Conservation (phyloP, 208 protist genomes). For the Acanthamoeba castellanii region DNA sequence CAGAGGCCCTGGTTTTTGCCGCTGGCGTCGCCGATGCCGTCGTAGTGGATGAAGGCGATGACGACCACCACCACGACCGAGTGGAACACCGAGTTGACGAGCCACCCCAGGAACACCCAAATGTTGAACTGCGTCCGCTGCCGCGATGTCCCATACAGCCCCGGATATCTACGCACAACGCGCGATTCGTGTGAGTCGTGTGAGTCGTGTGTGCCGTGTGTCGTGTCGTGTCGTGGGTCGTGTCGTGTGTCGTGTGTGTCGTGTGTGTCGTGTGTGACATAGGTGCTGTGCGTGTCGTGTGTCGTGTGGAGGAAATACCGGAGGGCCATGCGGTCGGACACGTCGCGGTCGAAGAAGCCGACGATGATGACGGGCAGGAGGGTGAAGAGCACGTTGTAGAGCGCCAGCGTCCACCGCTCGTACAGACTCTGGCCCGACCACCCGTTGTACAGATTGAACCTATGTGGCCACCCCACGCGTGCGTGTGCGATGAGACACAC, state of each 20-base stretch:
- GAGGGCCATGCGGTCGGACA: constrained; percentile 19
- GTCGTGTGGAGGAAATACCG: neutral
- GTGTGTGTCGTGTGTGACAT: too few species aligned
- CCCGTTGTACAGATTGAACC: constrained; percentile 93
- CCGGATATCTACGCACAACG: constrained; percentile 83
- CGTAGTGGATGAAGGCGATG: neutral
- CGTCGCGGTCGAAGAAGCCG: constrained; percentile 69
- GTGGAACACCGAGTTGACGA: constrained; percentile 53
- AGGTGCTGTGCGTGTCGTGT: constrained; percentile 87
- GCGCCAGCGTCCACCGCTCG: constrained; percentile 40
- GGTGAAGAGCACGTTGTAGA: constrained; percentile 82
- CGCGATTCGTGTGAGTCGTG: constrained; percentile 89
- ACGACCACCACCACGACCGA: neutral
- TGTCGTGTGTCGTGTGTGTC: too few species aligned
- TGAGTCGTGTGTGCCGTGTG: too few species aligned
- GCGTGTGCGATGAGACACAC: too few species aligned
- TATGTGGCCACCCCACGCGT: constrained; percentile 86
- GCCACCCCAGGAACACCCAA: constrained; percentile 41
- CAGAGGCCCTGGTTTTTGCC: neutral
- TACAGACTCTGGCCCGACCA: constrained; percentile 91
- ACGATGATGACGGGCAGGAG: constrained; percentile 79
- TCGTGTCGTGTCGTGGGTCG: too few species aligned
- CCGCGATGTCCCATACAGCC: constrained; percentile 92
- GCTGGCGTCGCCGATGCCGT: neutral
- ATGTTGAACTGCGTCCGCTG: constrained; percentile 92